Conservation (phyloP, 2,329 filamentous ascomycete species). For the Nemania abortiva region DNA sequence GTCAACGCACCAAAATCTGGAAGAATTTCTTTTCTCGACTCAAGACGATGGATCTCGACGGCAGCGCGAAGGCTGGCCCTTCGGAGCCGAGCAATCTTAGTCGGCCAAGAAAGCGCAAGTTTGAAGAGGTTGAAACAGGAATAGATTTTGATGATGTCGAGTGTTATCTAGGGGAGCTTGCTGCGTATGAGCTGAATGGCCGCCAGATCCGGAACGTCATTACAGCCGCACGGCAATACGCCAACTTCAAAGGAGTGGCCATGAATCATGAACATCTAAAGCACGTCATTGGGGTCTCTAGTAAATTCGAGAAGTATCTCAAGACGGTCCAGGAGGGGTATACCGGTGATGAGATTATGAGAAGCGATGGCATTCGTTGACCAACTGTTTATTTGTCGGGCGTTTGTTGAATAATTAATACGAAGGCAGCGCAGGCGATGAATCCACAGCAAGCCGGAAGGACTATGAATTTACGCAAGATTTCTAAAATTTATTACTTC, state of each 20-base stretch:
- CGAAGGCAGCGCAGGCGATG: too few relatives aligned
- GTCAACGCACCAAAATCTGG: slow-evolving; percentile 41
- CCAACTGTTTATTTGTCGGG: not conserved
- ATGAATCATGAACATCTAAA: slow-evolving; percentile 4
- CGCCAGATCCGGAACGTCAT: slow-evolving; percentile 57
- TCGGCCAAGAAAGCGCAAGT: not conserved
- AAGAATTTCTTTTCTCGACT: slow-evolving; percentile 37
- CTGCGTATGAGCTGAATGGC: slow-evolving; percentile 55
- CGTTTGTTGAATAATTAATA: too few relatives aligned
- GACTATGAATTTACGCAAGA: too few relatives aligned
- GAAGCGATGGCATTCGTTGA: slow-evolving; percentile 7
- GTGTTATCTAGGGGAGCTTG: slow-evolving; percentile 48
- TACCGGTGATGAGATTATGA: slow-evolving; percentile 1
- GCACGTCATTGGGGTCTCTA: slow-evolving; percentile 9
- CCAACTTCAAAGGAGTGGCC: not conserved
- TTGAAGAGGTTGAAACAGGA: not conserved
- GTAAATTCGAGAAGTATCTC: slow-evolving; percentile 14
- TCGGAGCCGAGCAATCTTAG: not conserved
- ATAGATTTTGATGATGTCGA: slow-evolving; percentile 39
- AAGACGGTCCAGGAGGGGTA: slow-evolving; percentile 3
- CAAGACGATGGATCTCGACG: not conserved
- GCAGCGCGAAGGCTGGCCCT: not conserved
- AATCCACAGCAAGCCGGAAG: too few relatives aligned
- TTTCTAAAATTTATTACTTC: too few relatives aligned
- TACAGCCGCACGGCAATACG: slow-evolving; percentile 37